Conservation (phyloP, 164 flowering plant species). For the Tetrastigma voinierianum region DNA sequence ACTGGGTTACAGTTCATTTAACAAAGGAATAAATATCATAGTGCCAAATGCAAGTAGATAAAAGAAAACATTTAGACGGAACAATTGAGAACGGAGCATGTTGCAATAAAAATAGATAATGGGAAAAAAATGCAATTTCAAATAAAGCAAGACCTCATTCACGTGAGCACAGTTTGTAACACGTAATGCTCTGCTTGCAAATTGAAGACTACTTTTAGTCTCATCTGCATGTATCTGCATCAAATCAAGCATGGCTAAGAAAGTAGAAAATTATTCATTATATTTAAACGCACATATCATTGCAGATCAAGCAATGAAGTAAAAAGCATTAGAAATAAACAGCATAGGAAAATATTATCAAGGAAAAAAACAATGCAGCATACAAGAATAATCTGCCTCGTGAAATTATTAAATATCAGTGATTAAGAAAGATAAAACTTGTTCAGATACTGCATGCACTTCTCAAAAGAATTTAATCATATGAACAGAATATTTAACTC, state of each 20-base stretch:
- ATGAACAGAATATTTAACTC: too few relatives aligned
- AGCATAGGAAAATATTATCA: not conserved
- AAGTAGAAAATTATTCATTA: not conserved
- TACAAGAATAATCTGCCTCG: too few relatives aligned
- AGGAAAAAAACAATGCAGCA: not conserved
- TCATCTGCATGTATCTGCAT: constrained; percentile 93
- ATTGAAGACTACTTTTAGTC: constrained; percentile 96
- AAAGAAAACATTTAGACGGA: not conserved
- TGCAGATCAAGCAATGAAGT: not conserved
- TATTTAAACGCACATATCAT: not conserved
- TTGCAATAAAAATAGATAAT: constrained; percentile 1
- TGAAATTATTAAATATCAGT: too few relatives aligned
- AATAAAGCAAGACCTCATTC: constrained; percentile 68
- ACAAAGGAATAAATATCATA: not conserved
- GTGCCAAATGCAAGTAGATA: not conserved
- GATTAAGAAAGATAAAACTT: too few relatives aligned
- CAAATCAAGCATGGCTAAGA: constrained; percentile 7
- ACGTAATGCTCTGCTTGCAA: constrained; percentile 95
- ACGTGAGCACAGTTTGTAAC: constrained; percentile 93
- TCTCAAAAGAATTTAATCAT: too few relatives aligned
- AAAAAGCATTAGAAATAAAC: not conserved
- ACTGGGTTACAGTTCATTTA: not conserved
- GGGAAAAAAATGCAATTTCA: not conserved
- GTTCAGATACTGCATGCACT: too few relatives aligned
- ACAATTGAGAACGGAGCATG: not conserved